Evolutionary conservation across 345 rosid species (phyloP), one percentile per base, ranked within the genome.

Genomic region (Eucalyptus brandiana): DNA sequence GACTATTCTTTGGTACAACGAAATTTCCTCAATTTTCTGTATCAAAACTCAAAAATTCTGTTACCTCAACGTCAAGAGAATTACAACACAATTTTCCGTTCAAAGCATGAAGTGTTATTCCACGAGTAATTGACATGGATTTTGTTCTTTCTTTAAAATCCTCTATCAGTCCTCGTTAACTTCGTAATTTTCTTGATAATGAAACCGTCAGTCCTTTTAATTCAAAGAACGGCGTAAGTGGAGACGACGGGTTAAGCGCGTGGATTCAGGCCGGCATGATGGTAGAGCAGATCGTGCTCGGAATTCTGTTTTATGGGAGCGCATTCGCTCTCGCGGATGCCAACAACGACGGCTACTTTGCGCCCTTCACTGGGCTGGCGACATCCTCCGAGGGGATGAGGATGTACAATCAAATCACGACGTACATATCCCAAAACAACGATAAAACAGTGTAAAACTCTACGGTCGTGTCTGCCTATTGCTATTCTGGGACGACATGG

Each of bases 231-330:
- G 92, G 88, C 69, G 85, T 91, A 7, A 95, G 94, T 85, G 96
- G 97, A 2, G 93, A 95, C 69, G 89, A 91, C 1, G 99, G 97
- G 81, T 88, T 92, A 53, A 83, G 51, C 16, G 88, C 92, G 12
- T 96, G 98, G 99, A 89, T 90, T 18, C 89, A 88, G 85, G 92
- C 96, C 0, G 97, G 96, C 6, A 87, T 94, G 89, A 91, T 94
- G 2, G 87, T 90, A 5, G 60, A 91, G 76, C 92, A 91, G 92
- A 62, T 95, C 32, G 96, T 94, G 5, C 92, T 95, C 6, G 95
- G 99, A 9, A 89, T 96, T 26, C 98, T 96, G 9, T 93, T 87
- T 30, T 94, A 93, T 16, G 99, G 99, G 18, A 89, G 89, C 23
- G 93, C 97, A 3, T 95, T 97, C 94, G 62, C 48, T 21, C 97